Evolutionary conservation across 2,329 filamentous ascomycete genomes (phyloP).

Genomic region (Beauveria caledonica): DNA sequence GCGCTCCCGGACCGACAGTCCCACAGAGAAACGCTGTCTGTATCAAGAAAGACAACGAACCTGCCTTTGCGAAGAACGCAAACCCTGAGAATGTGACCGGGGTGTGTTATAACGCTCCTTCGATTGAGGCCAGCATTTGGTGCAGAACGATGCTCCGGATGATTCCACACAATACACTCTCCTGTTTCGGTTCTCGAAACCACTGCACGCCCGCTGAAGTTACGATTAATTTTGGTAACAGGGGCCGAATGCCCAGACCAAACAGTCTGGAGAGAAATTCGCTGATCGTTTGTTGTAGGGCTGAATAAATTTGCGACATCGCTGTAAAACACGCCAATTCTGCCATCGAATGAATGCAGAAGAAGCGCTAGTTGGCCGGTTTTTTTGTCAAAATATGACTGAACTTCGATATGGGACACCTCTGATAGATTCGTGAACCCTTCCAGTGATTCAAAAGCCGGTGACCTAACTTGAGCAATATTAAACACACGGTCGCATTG

Average conservation of each 20-base stretch:
- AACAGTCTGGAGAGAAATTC: constrained; percentile 53
- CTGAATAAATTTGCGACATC: constrained; percentile 76
- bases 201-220: constrained; percentile 69
- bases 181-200: constrained; percentile 73
- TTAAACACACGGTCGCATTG: constrained; percentile 70
- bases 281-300: constrained; percentile 50
- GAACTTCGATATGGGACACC: constrained; percentile 54
- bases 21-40: constrained; percentile 66
- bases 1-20: constrained; percentile 59
- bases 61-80: constrained; percentile 68
- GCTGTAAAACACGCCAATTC: constrained; percentile 72
- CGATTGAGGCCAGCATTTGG: constrained; percentile 46
- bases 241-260: constrained; percentile 81
- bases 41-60: constrained; percentile 73
- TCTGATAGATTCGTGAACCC: constrained; percentile 20
- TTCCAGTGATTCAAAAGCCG: constrained; percentile 40
- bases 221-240: constrained; percentile 80
- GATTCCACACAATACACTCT: constrained; percentile 77
- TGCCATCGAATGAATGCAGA: constrained; percentile 77
- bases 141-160: constrained; percentile 36
- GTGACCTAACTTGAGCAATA: constrained; percentile 65
- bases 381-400: constrained; percentile 60
- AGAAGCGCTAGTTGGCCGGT: constrained; percentile 63
- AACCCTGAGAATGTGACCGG: constrained; percentile 70
- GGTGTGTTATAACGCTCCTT: constrained; percentile 59